Evolutionary conservation across 106 monocot genomes (phyloP).

Genomic region (Ottelia alismoides): DNA sequence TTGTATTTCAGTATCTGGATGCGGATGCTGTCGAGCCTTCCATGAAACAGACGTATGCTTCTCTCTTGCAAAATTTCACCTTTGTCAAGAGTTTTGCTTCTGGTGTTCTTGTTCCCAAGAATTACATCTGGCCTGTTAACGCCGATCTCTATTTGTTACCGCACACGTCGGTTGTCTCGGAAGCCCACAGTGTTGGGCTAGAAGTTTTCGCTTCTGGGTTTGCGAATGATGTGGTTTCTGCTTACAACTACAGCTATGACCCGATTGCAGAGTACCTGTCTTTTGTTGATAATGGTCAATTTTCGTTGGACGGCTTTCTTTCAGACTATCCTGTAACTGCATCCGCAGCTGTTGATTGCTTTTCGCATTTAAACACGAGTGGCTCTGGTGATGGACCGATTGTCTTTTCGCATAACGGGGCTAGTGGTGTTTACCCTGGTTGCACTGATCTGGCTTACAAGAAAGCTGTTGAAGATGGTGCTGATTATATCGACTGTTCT

Average conservation of each 20-base stretch:
- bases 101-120: constrained; percentile 85
- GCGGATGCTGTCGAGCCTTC: neutral
- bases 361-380: constrained; percentile 26
- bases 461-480: constrained; percentile 57
- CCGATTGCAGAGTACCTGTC: constrained; percentile 61
- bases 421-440: constrained; percentile 66
- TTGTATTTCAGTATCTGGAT: constrained; percentile 7
- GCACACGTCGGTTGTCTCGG: constrained; percentile 37
- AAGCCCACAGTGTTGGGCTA: constrained; percentile 68
- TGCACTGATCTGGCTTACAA: constrained; percentile 89
- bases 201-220: constrained; percentile 64
- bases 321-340: constrained; percentile 68
- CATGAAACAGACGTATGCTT: constrained; percentile 7
- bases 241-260: constrained; percentile 74
- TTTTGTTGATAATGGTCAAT: constrained; percentile 57
- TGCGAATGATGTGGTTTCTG: constrained; percentile 48
- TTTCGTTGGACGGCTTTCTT: constrained; percentile 78
- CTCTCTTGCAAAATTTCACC: constrained; percentile 41
- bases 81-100: constrained; percentile 59
- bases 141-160: constrained; percentile 34
- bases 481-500: constrained; percentile 83
- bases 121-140: constrained; percentile 63
- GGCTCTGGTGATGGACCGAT: constrained; percentile 22
- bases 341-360: constrained; percentile 67
- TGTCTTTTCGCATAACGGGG: constrained; percentile 69